Conservation (phyloP, 805 yeast species). For the Maudiozyma saulgeensis region DNA sequence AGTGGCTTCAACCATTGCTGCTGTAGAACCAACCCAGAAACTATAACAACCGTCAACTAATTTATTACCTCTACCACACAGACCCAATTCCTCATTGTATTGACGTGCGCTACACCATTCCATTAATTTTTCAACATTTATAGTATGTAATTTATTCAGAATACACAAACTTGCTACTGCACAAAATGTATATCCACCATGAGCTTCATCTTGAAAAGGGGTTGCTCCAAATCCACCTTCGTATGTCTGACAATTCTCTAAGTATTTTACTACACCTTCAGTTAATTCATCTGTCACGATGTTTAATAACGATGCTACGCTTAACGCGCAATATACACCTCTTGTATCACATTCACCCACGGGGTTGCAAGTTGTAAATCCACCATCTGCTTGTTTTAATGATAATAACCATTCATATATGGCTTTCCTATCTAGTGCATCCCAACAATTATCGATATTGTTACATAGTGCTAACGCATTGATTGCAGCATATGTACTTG, state of each 20-base stretch:
- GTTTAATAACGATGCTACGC: constrained; percentile 55
- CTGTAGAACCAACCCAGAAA: constrained; percentile 90
- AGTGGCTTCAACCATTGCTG: constrained; percentile 35
- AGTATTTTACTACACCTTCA: constrained; percentile 47
- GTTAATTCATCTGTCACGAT: constrained; percentile 53
- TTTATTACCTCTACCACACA: constrained; percentile 84
- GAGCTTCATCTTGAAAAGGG: constrained; percentile 76
- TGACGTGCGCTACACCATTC: constrained; percentile 72
- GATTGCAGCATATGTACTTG: constrained; percentile 73
- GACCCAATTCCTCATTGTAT: constrained; percentile 67
- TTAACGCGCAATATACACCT: constrained; percentile 80
- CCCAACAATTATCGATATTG: constrained; percentile 34
- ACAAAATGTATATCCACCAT: constrained; percentile 94
- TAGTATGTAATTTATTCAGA: constrained; percentile 33
- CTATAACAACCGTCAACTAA: constrained; percentile 94
- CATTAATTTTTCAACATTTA: constrained; percentile 42
- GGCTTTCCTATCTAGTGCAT: constrained; percentile 34
- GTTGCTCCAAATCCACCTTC: constrained; percentile 94
- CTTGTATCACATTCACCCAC: constrained; percentile 80
- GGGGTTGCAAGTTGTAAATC: constrained; percentile 37
- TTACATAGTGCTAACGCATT: constrained; percentile 49
- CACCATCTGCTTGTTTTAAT: constrained; percentile 61
- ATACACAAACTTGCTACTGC: constrained; percentile 58
- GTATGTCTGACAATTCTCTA: constrained; percentile 67
- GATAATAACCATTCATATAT: constrained; percentile 56